Percentiles rank a stretch among this genome's conserved stretches.
Evolutionary conservation across 805 yeast species (phyloP).

Genomic region (Yamadazyma endophytica): DNA sequence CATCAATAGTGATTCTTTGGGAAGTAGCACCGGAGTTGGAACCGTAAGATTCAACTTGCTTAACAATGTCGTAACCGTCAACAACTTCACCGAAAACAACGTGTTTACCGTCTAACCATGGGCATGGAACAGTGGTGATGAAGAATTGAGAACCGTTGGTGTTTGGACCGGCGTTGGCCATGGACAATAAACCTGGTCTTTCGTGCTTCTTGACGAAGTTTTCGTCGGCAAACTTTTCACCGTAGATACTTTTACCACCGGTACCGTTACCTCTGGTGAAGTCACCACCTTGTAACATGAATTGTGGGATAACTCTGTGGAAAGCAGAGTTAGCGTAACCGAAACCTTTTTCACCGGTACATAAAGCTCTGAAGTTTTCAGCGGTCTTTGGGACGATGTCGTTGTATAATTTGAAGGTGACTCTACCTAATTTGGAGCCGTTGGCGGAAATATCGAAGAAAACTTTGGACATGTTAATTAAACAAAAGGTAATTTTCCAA

Average conservation of each 20-base stretch:
- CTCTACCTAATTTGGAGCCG: constrained; percentile 72
- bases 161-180: constrained; percentile 94
- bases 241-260: constrained; percentile 89
- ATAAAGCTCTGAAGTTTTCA: constrained; percentile 75
- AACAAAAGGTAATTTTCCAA: too few species aligned
- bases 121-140: constrained; percentile 74
- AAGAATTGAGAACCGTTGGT: constrained; percentile 91
- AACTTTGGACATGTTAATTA: constrained; percentile 51
- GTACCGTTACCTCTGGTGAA: constrained; percentile 71
- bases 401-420: constrained; percentile 65
- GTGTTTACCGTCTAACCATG: constrained; percentile 78
- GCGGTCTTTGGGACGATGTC: constrained; percentile 70
- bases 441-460: constrained; percentile 80
- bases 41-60: constrained; percentile 62
- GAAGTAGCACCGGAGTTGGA: constrained; percentile 63
- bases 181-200: constrained; percentile 77
- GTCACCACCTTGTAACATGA: constrained; percentile 86
- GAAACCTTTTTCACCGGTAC: constrained; percentile 92
- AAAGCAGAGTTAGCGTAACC: constrained; percentile 83
- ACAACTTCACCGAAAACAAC: constrained; percentile 75
- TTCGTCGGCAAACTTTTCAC: constrained; percentile 61
- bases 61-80: constrained; percentile 59
- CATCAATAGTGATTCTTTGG: constrained; percentile 60
- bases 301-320: constrained; percentile 96
- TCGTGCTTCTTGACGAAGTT: constrained; percentile 72